Evolutionary conservation across 129 eudicot genomes (phyloP).

Genomic region (Flaveria sonorensis): DNA sequence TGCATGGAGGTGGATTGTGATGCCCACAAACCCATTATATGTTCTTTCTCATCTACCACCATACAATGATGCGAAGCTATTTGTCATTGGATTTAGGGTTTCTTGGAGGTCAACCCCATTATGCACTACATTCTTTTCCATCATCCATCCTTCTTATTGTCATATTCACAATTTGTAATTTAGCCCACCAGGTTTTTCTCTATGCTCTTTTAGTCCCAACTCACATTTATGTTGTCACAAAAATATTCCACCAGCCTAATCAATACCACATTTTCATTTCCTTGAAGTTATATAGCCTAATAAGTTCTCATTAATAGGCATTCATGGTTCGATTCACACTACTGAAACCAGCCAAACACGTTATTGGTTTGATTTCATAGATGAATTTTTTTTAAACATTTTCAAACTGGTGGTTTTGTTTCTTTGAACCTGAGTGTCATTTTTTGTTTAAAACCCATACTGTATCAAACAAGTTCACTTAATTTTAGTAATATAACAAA

Average conservation of each 20-base stretch:
- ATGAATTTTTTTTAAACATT: neutral
- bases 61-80: constrained; percentile 18
- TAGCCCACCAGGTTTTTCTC: constrained; percentile 8
- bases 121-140: constrained; percentile 28
- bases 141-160: constrained; percentile 33
- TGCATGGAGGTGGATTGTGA: constrained; percentile 35
- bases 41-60: constrained; percentile 26
- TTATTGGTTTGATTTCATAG: neutral
- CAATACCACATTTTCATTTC: too few relatives aligned
- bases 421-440: too few relatives aligned
- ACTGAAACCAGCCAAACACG: neutral
- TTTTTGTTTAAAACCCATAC: too few relatives aligned
- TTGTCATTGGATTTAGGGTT: constrained; percentile 19
- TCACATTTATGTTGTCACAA: neutral
- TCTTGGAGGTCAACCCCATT: constrained; percentile 39
- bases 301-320: neutral
- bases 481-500: neutral
- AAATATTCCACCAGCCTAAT: neutral
- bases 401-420: neutral
- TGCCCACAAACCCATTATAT: constrained; percentile 39
- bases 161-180: constrained; percentile 20
- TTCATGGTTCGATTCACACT: neutral
- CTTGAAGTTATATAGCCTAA: neutral
- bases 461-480: neutral
- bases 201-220: constrained; percentile 13